A percentile compares a stretch with the other conserved stretches of the same genome.
These are phyloP conservation scores for Xylaria bambusicola DNA, from an alignment of 495 filamentous ascomycete species.

Conservation along the genomic window DNA sequence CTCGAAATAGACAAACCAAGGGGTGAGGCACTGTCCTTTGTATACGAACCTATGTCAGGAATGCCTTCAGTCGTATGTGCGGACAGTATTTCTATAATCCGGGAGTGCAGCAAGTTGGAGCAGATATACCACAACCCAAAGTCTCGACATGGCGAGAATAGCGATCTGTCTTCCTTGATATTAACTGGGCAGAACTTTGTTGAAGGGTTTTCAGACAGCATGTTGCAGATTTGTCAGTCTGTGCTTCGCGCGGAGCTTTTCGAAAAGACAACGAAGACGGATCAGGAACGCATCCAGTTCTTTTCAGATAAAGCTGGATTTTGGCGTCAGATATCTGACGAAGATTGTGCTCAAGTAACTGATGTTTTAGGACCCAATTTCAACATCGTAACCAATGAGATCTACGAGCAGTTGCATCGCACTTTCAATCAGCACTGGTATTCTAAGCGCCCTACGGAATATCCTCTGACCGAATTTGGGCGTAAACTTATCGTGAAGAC, in stretches of 20 bases:
- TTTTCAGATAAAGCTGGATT: constrained; percentile 75
- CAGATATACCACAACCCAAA: constrained; percentile 61
- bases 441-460: constrained; percentile 36
- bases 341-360: constrained; percentile 58
- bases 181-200: constrained; percentile 62
- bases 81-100: constrained; percentile 74
- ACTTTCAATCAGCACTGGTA: constrained; percentile 36
- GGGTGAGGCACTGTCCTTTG: constrained; percentile 74
- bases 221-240: constrained; percentile 59
- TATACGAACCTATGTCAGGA: constrained; percentile 66
- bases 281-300: constrained; percentile 66
- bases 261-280: constrained; percentile 63
- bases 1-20: constrained; percentile 83
- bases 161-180: constrained; percentile 50
- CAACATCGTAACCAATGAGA: constrained; percentile 54
- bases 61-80: constrained; percentile 82
- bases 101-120: constrained; percentile 78
- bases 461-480: constrained; percentile 68
- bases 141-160: constrained; percentile 32
- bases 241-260: constrained; percentile 70
- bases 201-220: constrained; percentile 61
- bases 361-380: constrained; percentile 60
- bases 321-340: constrained; percentile 70
- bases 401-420: constrained; percentile 48
- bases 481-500: constrained; percentile 69